Evolutionary conservation across 2,329 filamentous ascomycete genomes (phyloP).

Genomic region (Fusarium longipes): DNA sequence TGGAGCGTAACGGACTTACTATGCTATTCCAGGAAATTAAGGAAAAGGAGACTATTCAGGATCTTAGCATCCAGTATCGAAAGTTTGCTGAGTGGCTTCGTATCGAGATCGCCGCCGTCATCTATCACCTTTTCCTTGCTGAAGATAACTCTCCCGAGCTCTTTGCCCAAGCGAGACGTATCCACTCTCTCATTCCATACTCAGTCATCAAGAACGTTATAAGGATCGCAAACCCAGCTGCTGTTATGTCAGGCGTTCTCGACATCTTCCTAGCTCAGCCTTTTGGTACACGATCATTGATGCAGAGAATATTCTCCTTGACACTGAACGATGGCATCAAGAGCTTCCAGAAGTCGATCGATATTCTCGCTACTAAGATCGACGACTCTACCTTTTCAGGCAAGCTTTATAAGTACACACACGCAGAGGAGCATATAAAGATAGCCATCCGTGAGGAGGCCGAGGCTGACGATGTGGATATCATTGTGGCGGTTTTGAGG

Average conservation of each 20-base stretch:
- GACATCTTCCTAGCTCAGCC: constrained; percentile 97
- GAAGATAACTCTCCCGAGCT: constrained; percentile 98
- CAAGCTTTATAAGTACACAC: constrained; percentile 84
- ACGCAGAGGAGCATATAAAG: constrained; percentile 81
- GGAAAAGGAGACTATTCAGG: constrained; percentile 85
- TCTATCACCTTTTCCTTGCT: constrained; percentile 96
- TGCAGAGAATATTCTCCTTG: constrained; percentile 94
- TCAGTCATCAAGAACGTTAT: constrained; percentile 96
- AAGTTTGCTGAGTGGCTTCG: constrained; percentile 99
- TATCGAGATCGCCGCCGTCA: constrained; percentile 94
- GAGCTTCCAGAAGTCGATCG: constrained; percentile 87
- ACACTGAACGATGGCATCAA: constrained; percentile 91
- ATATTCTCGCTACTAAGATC: constrained; percentile 79
- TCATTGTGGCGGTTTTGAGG: constrained; percentile 85
- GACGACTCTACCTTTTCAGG: constrained; percentile 81
- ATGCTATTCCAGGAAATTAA: constrained; percentile 94
- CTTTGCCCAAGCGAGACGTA: constrained; percentile 92
- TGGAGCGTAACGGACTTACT: constrained; percentile 84
- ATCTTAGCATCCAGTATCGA: constrained; percentile 93
- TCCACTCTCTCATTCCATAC: constrained; percentile 95
- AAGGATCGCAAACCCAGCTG: constrained; percentile 92
- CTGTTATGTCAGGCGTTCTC: constrained; percentile 94
- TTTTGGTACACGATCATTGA: constrained; percentile 86
- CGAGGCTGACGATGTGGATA: constrained; percentile 77
- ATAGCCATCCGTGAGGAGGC: constrained; percentile 79